Base-by-base conservation (phyloP, 345 rosid genomes). In the rapeseed (Brassica napus) region DNA sequence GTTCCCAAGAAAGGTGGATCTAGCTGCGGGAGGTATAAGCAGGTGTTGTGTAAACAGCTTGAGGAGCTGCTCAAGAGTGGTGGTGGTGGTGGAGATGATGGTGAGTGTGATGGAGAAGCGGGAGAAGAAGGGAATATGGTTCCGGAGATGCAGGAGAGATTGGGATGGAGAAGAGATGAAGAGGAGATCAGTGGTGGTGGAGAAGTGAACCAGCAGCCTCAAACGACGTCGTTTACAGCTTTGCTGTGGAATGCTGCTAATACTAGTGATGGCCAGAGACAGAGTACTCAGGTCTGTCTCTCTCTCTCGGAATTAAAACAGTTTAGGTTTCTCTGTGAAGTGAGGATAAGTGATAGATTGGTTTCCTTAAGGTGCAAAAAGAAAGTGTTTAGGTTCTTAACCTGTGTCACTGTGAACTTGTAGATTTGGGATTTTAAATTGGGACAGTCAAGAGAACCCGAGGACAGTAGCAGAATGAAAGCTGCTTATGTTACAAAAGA, bases 361-460 rank as follows among this genome's bases (percentile, higher is more conserved):
- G 21, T 18, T 18, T 18, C 21, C 21, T 18, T 18, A 18, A 18
- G 21, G 21, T 18, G 21, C 21, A 18, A 18, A 18, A 18, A 18
- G 21, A 18, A 18, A 18, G 21, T 18, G 21, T 18, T 18, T 18
- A 32, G 35, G 5, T 32, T n/a, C 10, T 59, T 60, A 62, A 32
- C 35, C 35, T 32, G 35, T 26, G 7, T 32, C 35, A 32, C 5
- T 10, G 18, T 66, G 62, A 60, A 67, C n/a, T 81, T 86, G 84
- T 87, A 94, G 98, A 87, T 90, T 84, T 94, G 97, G 98, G 98
- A 94, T 86, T 91, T 91, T 82, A 76, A 88, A 80, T 85, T 84
- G 47, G 98, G 98, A 65, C 84, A 78, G 60, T 73, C 76, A 70
- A 87, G 91, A 79, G 82, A 65, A 69, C 78, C 75, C 0, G 89